phyloP scores from a whole-genome alignment of 2,329 filamentous ascomycete species.

The Ascochyta koolunga region DNA sequence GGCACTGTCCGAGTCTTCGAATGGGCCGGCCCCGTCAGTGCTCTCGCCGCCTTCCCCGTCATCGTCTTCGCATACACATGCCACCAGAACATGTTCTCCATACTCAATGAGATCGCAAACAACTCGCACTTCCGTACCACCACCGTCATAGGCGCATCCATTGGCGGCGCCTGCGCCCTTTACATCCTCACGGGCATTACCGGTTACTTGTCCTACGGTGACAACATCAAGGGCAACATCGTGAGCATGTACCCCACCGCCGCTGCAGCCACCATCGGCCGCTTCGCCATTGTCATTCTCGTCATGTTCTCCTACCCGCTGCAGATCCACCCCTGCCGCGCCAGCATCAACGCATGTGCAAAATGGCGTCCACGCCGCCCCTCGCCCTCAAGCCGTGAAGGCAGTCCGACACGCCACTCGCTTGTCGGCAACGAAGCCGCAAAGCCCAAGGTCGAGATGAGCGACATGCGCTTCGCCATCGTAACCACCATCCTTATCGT shows the following conservation, averaged over 20 bases:
- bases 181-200: slow-evolving; percentile 94
- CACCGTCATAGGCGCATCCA: slow-evolving; percentile 79
- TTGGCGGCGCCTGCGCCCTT: slow-evolving; percentile 83
- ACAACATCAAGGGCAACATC: slow-evolving; percentile 89
- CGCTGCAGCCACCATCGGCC: slow-evolving; percentile 86
- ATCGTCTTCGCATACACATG: slow-evolving; percentile 99
- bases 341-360: slow-evolving; percentile 91
- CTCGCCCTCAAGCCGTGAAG: slow-evolving; percentile 27
- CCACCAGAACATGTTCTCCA: slow-evolving; percentile 99
- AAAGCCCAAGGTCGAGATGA: slow-evolving; percentile 64
- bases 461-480: slow-evolving; percentile 84
- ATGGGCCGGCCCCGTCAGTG: slow-evolving; percentile 79
- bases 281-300: slow-evolving; percentile 91
- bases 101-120: slow-evolving; percentile 90
- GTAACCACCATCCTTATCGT: slow-evolving; percentile 88
- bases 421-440: slow-evolving; percentile 49
- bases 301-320: slow-evolving; percentile 97
- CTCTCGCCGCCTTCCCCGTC: slow-evolving; percentile 86
- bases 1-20: slow-evolving; percentile 76
- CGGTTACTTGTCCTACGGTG: slow-evolving; percentile 93
- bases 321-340: slow-evolving; percentile 93
- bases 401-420: slow-evolving; percentile 52
- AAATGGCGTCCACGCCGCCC: slow-evolving; percentile 75
- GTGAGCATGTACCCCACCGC: slow-evolving; percentile 74
- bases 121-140: slow-evolving; percentile 80